Base-by-base conservation (phyloP, 352 stramenopile species). In the Phytophthora tentaculata region DNA sequence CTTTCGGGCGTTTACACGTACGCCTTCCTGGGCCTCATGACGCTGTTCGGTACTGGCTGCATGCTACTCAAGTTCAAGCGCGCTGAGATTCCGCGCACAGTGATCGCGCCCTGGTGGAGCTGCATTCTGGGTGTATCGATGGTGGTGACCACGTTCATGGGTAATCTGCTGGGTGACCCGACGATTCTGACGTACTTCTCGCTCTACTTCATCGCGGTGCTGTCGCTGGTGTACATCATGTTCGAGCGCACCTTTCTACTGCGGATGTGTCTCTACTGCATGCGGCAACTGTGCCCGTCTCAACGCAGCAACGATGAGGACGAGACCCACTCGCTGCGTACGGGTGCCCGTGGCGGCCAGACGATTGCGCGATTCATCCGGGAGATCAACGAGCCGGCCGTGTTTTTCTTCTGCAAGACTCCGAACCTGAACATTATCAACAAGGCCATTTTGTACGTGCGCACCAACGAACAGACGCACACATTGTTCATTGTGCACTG, bases 31-130 rank as follows among this genome's bases (percentile, higher is more conserved):
- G 90, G 88, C 0, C 89, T 98, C 43, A 98, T 98, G 93, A 97
- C 81, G 50, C 88, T 98, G 52, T 98, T 98, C 57, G 92, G 91
- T 50, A 85, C 82, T 44, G 94, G 94, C 54, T 98, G 92, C 73
- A 97, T 98, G 82, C 65, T 98, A 29, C 91, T 98, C 59, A 98
- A 98, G 81, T 97, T 96, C 64, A 98, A 98, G 80, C 86, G 95
- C 17, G 90, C 92, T 0, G 86, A 92, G 16, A 76, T 98, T 26
- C 91, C 90, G 39, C 86, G 95, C 52, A 80, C 90, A 13, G 84
- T 97, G 29, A 92, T 91, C 3, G 91, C 91, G 20, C 88, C 89
- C 29, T 98, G 94, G 90, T 93, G 88, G 87, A 85, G 77, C 81
- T 92, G 86, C 72, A 79, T 95, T 45, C 48, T 96, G 22, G 89